Evolutionary conservation across 345 rosid species (phyloP), one percentile per base, ranked within the genome.

Genomic region (Cardiospermum halicacabum): DNA sequence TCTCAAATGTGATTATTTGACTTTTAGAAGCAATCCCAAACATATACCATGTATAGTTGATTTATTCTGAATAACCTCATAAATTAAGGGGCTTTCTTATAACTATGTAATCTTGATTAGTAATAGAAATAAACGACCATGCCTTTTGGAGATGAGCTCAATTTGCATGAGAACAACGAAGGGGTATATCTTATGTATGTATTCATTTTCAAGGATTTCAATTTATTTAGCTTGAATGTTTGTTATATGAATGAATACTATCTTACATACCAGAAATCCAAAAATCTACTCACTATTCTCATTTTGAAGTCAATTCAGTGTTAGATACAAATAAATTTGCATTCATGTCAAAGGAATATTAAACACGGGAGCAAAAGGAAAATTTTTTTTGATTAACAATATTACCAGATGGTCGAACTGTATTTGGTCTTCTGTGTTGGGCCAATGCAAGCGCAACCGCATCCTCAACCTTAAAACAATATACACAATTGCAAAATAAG

Each of bases 361-460:
- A 15, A 54, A 3, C 26, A 21, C 8, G 18, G 28, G 7, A 50
- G 21, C 24, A 42, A 26, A 21, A 49, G 5, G 4, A 25, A 39
- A 25, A 2, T 60, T 47, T 19, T 8, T 42, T 19, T 10, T 53
- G 30, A 70, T 31, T 31, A 55, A 42, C 40, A 39, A 66, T 56
- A 32, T 50, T 72, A 82, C 87, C 87, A 25, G 82, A 77, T 68
- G 80, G 82, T 47, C 74, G 78, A 78, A 79, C 72, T 66, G 76
- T 65, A 77, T 81, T 78, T 43, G 91, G 82, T 56, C 84, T 75
- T 73, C 88, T 87, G 53, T 71, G 75, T 63, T 64, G 87, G 1
- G 87, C 81, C 60, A 89, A 68, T 63, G 92, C 90, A 67, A 89
- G 91, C 30, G 81, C 72, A 57, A 91, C 88, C 5, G 99, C 96